A percentile compares a stretch with the other conserved stretches of the same genome.
phyloP scores from a whole-genome alignment of 192 early-diverging fungal genomes.

The Hyaloraphidium curvatum region DNA sequence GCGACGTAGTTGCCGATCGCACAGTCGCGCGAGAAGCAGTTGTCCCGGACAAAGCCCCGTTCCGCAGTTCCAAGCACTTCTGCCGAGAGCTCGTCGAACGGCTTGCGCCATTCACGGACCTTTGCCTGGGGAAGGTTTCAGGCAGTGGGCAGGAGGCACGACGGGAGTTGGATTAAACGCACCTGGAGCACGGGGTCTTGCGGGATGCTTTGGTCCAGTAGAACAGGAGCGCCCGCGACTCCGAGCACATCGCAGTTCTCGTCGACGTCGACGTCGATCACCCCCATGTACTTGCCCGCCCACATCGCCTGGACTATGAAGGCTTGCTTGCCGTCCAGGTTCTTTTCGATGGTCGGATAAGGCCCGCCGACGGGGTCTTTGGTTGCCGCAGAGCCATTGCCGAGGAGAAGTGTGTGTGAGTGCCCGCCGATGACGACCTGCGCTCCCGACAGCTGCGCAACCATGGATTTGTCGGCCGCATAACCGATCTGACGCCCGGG shows the following conservation, averaged over 20 bases:
- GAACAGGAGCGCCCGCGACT: slow-evolving; percentile 36
- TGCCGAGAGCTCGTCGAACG: slow-evolving; percentile 23
- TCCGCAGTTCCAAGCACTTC: slow-evolving; percentile 29
- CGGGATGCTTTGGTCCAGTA: slow-evolving; percentile 28
- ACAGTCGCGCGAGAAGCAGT: slow-evolving; percentile 14
- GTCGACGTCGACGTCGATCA: slow-evolving; percentile 33
- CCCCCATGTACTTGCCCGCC: slow-evolving; percentile 23
- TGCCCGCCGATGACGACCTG: slow-evolving; percentile 54
- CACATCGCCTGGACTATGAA: slow-evolving; percentile 49
- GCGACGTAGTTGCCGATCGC: slow-evolving; percentile 42
- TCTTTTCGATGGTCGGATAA: slow-evolving; percentile 47
- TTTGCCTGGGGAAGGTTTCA: too few species aligned
- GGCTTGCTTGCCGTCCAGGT: slow-evolving; percentile 39
- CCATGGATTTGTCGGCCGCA: too few species aligned
- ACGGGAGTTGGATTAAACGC: too few species aligned
- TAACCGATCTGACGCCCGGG: too few species aligned
- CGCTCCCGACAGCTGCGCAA: too few species aligned
- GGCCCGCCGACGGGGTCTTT: slow-evolving; percentile 31
- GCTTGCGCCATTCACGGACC: slow-evolving; percentile 21
- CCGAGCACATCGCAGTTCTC: slow-evolving; percentile 26
- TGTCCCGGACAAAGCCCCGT: slow-evolving; percentile 11
- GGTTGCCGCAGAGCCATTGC: slow-evolving; percentile 12
- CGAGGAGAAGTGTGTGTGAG: slow-evolving; percentile 44
- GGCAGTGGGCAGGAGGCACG: too few species aligned
- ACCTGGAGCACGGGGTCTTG: slow-evolving; percentile 22